phyloP scores from a whole-genome alignment of 768 basidiomycete species.

The Phlegmacium glaucopus region DNA sequence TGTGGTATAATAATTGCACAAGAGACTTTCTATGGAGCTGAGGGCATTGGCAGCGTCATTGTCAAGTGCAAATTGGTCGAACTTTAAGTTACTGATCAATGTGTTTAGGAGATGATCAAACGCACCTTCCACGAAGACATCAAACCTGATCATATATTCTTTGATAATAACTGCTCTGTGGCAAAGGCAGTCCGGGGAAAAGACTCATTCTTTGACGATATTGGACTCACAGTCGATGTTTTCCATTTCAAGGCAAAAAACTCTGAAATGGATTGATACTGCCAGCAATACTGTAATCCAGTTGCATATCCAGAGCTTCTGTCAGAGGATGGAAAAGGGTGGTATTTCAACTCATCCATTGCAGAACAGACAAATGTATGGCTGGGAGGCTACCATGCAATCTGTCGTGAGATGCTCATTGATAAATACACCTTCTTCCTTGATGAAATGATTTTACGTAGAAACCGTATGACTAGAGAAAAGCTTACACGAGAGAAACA shows the following conservation, averaged over 20 bases:
- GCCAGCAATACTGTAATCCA: conserved; percentile 2
- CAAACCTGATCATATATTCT: conserved; percentile 23
- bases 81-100: neutral
- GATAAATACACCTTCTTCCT: conserved; percentile 27
- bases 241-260: conserved; percentile 5
- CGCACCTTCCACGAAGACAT: conserved; percentile 6
- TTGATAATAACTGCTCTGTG: conserved; percentile 27
- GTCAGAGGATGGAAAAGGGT: neutral
- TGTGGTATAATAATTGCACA: conserved; percentile 27
- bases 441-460: conserved; percentile 29
- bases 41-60: conserved; percentile 13
- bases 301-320: conserved; percentile 10
- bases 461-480: conserved; percentile 8
- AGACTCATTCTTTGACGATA: neutral
- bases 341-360: conserved; percentile 25
- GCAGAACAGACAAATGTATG: conserved; percentile 6
- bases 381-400: conserved; percentile 24
- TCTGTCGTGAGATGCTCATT: conserved; percentile 25
- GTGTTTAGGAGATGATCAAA: conserved; percentile 15
- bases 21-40: conserved; percentile 21
- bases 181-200: neutral
- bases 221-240: neutral
- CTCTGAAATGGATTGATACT: neutral
- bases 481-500: neutral
- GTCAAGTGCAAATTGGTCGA: conserved; percentile 12